Evolutionary conservation across 495 filamentous ascomycete genomes (phyloP), one percentile per base, ranked within the genome.

Genomic region (Penicillium riverlandense): DNA sequence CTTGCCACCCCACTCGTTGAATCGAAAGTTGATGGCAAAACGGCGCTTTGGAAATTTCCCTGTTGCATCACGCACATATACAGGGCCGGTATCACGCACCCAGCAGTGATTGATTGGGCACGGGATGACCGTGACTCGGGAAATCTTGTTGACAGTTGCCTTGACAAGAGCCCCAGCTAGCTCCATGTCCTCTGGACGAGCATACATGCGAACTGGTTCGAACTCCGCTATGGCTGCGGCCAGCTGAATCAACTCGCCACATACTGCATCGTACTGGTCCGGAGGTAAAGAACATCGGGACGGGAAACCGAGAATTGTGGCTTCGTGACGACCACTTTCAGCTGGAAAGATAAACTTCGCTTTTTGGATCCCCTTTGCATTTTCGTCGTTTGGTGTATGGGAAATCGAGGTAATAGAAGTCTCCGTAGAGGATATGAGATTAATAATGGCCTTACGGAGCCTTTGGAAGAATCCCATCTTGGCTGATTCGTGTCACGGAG

Each of bases 1-100:
- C 42, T 57, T 59, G 32, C 48, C 50, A 15, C 55, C 53, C 58
- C 58, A 62, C 36, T 59, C 58, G 37, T 59, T 62, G 40, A 62
- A 62, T 0, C 52, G 44, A 41, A 59, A 57, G 37, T 51, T 49
- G 7, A 62, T 38, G 1, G 55, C 58, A 37, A 59, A 50, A 2
- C 55, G 49, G 7, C 39, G 38, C 11, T 48, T 44, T 2, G 39
- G 37, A 34, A 38, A 49, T 22, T 29, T 4, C 4, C 52, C 57
- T 12, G 44, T 55, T 9, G 47, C 45, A 36, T 55, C 47, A 35
- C 46, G 54, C 14, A 61, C 45, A 14, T 61, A 61, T 11, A 61
- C 47, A 4, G 57, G 57, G 9, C 57, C 57, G 12, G 54, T 58
- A 38, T 58, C 57, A 33, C 57, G 54, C 0, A 61, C 57, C 57